Evolutionary conservation across 441 rosid species (phyloP).

Genomic region (Adansonia madagascariensis): DNA sequence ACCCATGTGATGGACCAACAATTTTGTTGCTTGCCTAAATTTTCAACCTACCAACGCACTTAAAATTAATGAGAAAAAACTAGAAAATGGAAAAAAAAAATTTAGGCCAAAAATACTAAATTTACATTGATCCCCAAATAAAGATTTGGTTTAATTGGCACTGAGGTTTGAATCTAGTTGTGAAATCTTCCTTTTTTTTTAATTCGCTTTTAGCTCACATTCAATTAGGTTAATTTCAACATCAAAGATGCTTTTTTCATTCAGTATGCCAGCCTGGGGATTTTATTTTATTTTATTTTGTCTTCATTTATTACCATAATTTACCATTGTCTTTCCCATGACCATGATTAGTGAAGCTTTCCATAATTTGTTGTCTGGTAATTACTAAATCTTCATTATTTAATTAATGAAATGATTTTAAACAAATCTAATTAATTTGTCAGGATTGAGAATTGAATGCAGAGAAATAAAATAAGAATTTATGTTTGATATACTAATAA

Average conservation of each 20-base stretch:
- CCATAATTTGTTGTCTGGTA: neutral
- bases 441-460: neutral
- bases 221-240: constrained; percentile 5
- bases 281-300: neutral
- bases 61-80: neutral
- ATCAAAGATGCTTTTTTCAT: constrained; percentile 15
- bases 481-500: no score
- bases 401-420: neutral
- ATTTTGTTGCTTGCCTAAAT: constrained; percentile 20
- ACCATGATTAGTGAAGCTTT: neutral
- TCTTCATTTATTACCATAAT: constrained; percentile 19
- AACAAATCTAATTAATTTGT: neutral
- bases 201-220: neutral
- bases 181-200: neutral
- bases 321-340: neutral
- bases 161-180: constrained; percentile 2
- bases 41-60: neutral
- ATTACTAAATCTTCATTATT: neutral
- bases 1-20: constrained; percentile 27
- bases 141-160: neutral
- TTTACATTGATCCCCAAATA: constrained; percentile 10
- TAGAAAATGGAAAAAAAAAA: neutral
- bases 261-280: constrained; percentile 34
- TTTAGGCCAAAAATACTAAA: constrained; percentile 19
- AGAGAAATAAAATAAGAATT: neutral